Percentiles rank a stretch among this genome's conserved stretches.
Evolutionary conservation across 257 asterid genomes (phyloP).

Genomic region (Ilex asprella): DNA sequence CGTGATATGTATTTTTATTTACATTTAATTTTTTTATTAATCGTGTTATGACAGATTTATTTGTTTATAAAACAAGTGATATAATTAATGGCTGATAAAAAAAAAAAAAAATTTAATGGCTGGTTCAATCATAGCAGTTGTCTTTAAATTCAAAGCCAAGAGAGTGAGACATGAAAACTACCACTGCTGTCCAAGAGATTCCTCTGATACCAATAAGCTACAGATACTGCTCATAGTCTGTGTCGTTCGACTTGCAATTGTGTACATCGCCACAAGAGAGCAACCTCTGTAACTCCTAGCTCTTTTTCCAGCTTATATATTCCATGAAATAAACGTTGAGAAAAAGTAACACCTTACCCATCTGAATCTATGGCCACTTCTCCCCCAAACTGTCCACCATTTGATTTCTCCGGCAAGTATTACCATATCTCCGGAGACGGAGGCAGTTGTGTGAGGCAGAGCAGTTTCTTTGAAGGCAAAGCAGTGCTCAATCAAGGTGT

Average conservation of each 20-base stretch:
- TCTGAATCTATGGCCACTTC: constrained; percentile 41
- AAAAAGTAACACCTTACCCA: background rate
- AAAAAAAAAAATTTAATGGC: too few relatives aligned
- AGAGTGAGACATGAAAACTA: constrained; percentile 24
- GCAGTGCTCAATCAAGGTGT: constrained; percentile 74
- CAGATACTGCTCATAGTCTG: constrained; percentile 1
- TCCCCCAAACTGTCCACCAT: constrained; percentile 55
- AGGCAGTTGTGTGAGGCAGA: constrained; percentile 55
- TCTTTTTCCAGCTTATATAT: constrained; percentile 2
- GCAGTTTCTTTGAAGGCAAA: constrained; percentile 76
- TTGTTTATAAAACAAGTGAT: too few relatives aligned
- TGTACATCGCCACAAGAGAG: constrained; percentile 19
- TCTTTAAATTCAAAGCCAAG: constrained; percentile 9
- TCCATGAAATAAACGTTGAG: background rate
- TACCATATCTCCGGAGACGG: constrained; percentile 33
- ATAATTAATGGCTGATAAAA: too few relatives aligned
- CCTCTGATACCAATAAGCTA: constrained; percentile 17
- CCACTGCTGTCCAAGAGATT: constrained; percentile 31
- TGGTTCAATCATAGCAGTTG: too few relatives aligned
- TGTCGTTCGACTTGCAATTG: constrained; percentile 33
- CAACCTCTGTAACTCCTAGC: constrained; percentile 7
- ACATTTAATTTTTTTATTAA: too few relatives aligned
- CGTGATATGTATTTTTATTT: too few relatives aligned
- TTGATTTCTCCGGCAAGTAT: constrained; percentile 59
- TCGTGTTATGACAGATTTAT: too few relatives aligned